A percentile compares a stretch with the other conserved stretches of the same genome.
phyloP scores from a whole-genome alignment of 495 filamentous ascomycete genomes.

The Neurospora intermedia region DNA sequence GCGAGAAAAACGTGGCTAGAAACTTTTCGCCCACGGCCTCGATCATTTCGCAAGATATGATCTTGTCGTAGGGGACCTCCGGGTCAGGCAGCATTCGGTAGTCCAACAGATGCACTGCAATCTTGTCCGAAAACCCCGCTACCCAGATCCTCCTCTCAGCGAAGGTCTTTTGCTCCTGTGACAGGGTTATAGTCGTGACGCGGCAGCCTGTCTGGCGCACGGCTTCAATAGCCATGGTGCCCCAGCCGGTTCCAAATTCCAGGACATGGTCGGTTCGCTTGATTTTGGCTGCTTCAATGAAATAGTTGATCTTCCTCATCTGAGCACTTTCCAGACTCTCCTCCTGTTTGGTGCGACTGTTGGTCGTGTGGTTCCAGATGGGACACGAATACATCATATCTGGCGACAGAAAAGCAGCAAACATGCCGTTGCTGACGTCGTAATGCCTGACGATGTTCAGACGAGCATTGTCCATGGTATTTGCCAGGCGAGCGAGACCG shows the following conservation, averaged over 20 bases:
- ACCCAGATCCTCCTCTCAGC: conserved; percentile 46
- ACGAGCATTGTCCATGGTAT: conserved; percentile 53
- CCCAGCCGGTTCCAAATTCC: conserved; percentile 64
- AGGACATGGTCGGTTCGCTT: conserved; percentile 53
- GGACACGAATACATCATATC: conserved; percentile 74
- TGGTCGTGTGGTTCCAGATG: conserved; percentile 41
- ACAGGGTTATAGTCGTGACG: conserved; percentile 52
- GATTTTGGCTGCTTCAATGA: conserved; percentile 50
- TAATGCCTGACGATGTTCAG: conserved; percentile 62
- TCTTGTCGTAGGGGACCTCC: conserved; percentile 49
- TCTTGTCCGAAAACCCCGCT: conserved; percentile 40
- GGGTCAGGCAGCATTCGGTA: conserved; percentile 47
- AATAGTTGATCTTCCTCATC: conserved; percentile 49
- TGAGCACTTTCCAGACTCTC: conserved; percentile 56
- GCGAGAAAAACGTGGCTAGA: conserved; percentile 49
- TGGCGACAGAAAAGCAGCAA: conserved; percentile 57
- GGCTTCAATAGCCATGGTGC: conserved; percentile 53
- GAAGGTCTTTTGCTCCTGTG: conserved; percentile 48
- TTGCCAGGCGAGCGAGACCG: conserved; percentile 45
- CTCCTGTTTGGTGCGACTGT: conserved; percentile 3
- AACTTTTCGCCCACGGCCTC: conserved; percentile 61
- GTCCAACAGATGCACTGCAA: conserved; percentile 50
- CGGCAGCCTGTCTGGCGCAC: conserved; percentile 48
- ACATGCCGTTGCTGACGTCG: conserved; percentile 66
- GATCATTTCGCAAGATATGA: conserved; percentile 66